These are phyloP conservation scores for Agroathelia rolfsii DNA, from an alignment of 1,284 basidiomycete species.

Conservation along the genomic window DNA sequence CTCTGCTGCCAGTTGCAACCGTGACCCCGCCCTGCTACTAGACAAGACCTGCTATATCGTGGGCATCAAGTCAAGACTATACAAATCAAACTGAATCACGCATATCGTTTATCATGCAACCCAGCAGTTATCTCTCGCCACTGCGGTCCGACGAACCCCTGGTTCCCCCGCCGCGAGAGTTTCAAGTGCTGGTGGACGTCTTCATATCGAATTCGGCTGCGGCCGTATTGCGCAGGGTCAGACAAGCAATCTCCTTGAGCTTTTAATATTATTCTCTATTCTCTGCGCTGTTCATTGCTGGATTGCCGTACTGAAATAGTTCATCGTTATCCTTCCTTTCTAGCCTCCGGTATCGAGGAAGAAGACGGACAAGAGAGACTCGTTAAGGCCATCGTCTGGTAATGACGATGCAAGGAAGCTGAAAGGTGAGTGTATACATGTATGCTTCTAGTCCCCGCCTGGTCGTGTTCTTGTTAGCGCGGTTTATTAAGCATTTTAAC, in stretches of 20 bases:
- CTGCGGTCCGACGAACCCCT: too few relatives aligned
- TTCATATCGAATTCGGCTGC: constrained; percentile 50
- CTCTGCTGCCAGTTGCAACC: too few relatives aligned
- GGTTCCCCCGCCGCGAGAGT: constrained; percentile 28
- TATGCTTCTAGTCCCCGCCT: constrained; percentile 1
- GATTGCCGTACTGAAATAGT: constrained; percentile 6
- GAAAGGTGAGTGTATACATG: constrained; percentile 56
- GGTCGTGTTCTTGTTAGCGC: background rate
- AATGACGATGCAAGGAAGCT: constrained; percentile 40
- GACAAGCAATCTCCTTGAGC: constrained; percentile 11
- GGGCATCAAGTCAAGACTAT: too few relatives aligned
- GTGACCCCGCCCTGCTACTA: too few relatives aligned
- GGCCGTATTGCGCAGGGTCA: constrained; percentile 48
- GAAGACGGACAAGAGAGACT: constrained; percentile 48
- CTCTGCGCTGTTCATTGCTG: constrained; percentile 1
- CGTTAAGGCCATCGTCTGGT: constrained; percentile 22
- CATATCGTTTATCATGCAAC: too few relatives aligned
- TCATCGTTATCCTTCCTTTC: constrained; percentile 8
- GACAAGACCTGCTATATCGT: too few relatives aligned
- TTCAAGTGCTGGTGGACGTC: constrained; percentile 48
- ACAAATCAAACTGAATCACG: too few relatives aligned
- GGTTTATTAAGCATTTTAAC: constrained; percentile 1
- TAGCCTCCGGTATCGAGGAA: constrained; percentile 32
- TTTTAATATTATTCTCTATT: constrained; percentile 7
- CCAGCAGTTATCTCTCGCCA: too few relatives aligned